These are phyloP conservation scores for Nelumbo lutea DNA, from an alignment of 164 flowering plant species.

Conservation along the genomic window DNA sequence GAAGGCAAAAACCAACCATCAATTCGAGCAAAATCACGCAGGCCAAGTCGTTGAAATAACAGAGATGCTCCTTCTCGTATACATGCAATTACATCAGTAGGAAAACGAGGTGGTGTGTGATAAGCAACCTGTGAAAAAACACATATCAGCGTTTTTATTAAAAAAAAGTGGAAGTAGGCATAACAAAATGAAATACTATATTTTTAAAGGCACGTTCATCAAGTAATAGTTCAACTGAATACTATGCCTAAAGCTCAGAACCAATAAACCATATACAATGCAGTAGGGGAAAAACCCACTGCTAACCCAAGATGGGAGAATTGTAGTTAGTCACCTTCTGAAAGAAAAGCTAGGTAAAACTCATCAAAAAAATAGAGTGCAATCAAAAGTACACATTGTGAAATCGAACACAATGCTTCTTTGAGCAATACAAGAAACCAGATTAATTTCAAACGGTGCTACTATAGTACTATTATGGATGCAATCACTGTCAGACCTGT, in stretches of 20 bases:
- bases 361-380: background rate
- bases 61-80: conserved; percentile 70
- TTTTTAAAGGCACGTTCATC: background rate
- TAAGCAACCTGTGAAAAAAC: conserved; percentile 61
- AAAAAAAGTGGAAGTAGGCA: background rate
- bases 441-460: background rate
- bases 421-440: background rate
- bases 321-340: background rate
- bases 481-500: conserved; percentile 41
- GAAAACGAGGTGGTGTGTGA: conserved; percentile 90
- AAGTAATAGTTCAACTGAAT: background rate
- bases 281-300: background rate
- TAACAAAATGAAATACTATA: background rate
- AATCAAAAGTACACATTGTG: background rate
- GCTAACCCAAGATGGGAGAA: background rate
- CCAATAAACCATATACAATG: background rate
- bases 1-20: conserved; percentile 95
- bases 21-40: conserved; percentile 86
- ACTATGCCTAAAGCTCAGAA: background rate
- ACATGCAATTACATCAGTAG: conserved; percentile 49
- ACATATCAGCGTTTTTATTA: too few species aligned
- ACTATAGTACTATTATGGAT: background rate
- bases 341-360: background rate
- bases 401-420: background rate
- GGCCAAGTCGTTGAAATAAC: conserved; percentile 61